Conservation (phyloP, 2,329 filamentous ascomycete genomes). For the Cryoendolithus antarcticus region DNA sequence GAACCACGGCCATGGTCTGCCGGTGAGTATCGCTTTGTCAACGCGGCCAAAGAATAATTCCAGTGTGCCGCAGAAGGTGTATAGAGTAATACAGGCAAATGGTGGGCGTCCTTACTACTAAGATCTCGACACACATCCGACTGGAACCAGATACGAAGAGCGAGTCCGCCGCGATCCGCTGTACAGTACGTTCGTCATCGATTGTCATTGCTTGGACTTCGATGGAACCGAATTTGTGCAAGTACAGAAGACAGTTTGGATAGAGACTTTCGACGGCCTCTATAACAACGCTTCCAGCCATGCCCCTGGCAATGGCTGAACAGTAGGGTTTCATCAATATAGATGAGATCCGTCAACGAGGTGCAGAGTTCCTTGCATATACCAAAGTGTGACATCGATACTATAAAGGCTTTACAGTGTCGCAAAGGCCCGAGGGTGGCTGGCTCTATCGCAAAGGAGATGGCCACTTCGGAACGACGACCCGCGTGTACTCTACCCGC, state of each 20-base stretch:
- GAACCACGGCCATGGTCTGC: neutral
- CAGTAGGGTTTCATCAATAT: neutral
- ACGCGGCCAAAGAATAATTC: neutral
- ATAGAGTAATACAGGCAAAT: neutral
- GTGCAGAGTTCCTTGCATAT: constrained; percentile 1
- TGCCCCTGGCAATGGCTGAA: neutral
- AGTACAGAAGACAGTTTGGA: neutral
- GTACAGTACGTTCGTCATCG: neutral
- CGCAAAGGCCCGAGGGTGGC: neutral
- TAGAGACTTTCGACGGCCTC: neutral
- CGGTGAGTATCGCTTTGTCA: too few species aligned
- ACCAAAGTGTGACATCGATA: constrained; percentile 1
- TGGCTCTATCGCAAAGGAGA: neutral
- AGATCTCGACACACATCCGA: too few species aligned
- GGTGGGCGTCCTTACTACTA: neutral
- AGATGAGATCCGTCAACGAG: neutral
- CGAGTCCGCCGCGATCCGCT: too few species aligned
- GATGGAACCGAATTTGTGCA: constrained; percentile 1
- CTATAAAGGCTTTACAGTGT: constrained; percentile 1
- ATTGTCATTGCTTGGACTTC: constrained; percentile 2
- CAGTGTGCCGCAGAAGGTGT: constrained; percentile 1
- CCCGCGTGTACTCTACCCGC: neutral
- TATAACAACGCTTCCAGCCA: neutral
- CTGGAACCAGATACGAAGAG: too few species aligned
- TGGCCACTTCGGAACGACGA: neutral